A percentile compares a stretch with the other conserved stretches of the same genome.
phyloP scores from a whole-genome alignment of 2,329 filamentous ascomycete species.

The Whalleya microplaca region DNA sequence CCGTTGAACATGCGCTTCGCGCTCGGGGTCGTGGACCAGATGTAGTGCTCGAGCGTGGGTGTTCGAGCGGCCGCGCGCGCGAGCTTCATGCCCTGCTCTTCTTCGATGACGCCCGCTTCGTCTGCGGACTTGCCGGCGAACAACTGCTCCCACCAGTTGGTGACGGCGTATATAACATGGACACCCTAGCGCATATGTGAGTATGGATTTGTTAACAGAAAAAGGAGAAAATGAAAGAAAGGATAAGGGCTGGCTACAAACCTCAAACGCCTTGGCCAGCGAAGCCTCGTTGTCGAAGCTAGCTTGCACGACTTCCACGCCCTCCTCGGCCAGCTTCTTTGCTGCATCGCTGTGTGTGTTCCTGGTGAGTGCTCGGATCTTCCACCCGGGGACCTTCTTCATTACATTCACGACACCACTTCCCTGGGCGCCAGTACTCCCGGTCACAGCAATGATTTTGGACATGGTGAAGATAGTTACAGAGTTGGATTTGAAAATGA shows the following conservation, averaged over 20 bases:
- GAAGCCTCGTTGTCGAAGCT: constrained; percentile 15
- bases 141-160: constrained; percentile 41
- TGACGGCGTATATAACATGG: constrained; percentile 42
- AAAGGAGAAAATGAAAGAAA: background rate
- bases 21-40: constrained; percentile 48
- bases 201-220: too few relatives aligned
- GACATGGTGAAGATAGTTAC: background rate
- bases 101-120: constrained; percentile 41
- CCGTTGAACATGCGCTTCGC: constrained; percentile 34
- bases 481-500: background rate
- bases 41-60: constrained; percentile 43
- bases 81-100: constrained; percentile 43
- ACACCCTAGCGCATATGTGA: constrained; percentile 3
- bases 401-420: constrained; percentile 13
- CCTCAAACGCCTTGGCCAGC: constrained; percentile 4
- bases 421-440: constrained; percentile 10
- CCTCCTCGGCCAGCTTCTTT: constrained; percentile 2
- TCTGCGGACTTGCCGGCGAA: constrained; percentile 21
- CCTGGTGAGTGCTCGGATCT: constrained; percentile 11
- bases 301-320: constrained; percentile 4
- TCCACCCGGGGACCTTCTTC: constrained; percentile 14
- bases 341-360: constrained; percentile 4
- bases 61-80: constrained; percentile 42
- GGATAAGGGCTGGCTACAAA: background rate
- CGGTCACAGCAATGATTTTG: constrained; percentile 12